These are phyloP conservation scores for Paxillus involutus DNA, from an alignment of 768 basidiomycete genomes.

Conservation along the genomic window DNA sequence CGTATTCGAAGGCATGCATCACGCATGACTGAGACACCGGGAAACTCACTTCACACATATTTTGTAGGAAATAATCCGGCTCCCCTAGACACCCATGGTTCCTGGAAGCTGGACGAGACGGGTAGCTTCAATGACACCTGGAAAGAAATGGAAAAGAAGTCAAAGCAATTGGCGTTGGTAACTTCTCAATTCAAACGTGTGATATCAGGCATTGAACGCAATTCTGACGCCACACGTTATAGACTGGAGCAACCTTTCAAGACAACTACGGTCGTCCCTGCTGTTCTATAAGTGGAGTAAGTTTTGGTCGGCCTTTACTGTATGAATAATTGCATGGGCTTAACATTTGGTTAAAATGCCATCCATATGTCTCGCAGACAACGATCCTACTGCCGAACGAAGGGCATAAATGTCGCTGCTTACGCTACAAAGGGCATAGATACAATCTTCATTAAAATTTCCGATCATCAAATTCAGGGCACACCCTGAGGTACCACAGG, in stretches of 20 bases:
- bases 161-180: conserved; percentile 55
- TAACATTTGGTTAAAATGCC: too few species aligned
- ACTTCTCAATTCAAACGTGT: conserved; percentile 51
- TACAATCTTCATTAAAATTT: conserved; percentile 1
- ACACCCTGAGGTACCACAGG: conserved; percentile 32
- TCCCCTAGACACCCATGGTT: conserved; percentile 17
- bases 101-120: conserved; percentile 17
- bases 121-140: conserved; percentile 37
- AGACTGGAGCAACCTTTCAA: too few species aligned
- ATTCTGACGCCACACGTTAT: too few species aligned
- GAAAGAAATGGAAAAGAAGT: conserved; percentile 36
- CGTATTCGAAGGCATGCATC: conserved; percentile 14
- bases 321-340: conserved; percentile 36
- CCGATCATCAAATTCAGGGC: conserved; percentile 1
- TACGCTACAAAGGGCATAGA: conserved; percentile 45
- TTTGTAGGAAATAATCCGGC: conserved; percentile 7
- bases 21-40: neutral
- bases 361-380: conserved; percentile 44
- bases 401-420: conserved; percentile 46
- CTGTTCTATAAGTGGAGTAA: conserved; percentile 41
- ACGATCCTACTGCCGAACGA: conserved; percentile 40
- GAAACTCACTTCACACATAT: neutral
- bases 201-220: conserved; percentile 26
- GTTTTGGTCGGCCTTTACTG: neutral
- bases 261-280: conserved; percentile 40